A percentile compares a stretch with the other conserved stretches of the same genome.
Conservation (phyloP, 495 filamentous ascomycete genomes). For the Aspergillus asperescens region DNA sequence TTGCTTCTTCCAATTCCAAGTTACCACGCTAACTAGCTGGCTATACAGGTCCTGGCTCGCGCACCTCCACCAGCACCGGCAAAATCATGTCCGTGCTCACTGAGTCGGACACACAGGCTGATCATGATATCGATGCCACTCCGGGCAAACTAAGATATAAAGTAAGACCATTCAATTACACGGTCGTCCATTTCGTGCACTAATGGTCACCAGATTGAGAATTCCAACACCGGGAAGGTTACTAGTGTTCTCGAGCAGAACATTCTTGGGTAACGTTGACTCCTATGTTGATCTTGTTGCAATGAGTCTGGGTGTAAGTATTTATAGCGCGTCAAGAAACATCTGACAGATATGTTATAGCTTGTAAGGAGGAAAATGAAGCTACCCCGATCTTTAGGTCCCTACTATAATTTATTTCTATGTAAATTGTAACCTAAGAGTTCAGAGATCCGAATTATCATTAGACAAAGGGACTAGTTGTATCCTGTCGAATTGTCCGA, state of each 20-base stretch:
- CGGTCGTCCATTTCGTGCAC: too few relatives aligned
- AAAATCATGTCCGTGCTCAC: constrained; percentile 18
- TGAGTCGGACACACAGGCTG: constrained; percentile 16
- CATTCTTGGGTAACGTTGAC: constrained; percentile 17
- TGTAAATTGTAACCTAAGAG: too few relatives aligned
- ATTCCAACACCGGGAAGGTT: constrained; percentile 16
- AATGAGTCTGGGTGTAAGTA: not conserved
- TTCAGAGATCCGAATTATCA: too few relatives aligned
- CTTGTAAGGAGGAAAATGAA: too few relatives aligned
- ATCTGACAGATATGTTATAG: too few relatives aligned
- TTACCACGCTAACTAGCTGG: not conserved
- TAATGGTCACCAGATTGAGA: constrained; percentile 15
- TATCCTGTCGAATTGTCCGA: too few relatives aligned
- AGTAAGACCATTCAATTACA: too few relatives aligned
- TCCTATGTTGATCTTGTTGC: not conserved
- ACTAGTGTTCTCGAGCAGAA: constrained; percentile 19
- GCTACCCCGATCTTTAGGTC: too few relatives aligned
- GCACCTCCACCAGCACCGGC: constrained; percentile 19
- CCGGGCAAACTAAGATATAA: constrained; percentile 18
- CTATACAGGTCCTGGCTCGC: constrained; percentile 13
- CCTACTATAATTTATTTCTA: too few relatives aligned
- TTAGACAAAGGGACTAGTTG: too few relatives aligned
- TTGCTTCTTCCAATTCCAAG: not conserved
- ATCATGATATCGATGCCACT: constrained; percentile 18
- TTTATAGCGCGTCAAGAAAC: too few relatives aligned